These are phyloP conservation scores for Teratosphaeria zuluensis DNA, from an alignment of 2,329 filamentous ascomycete genomes.

Conservation along the genomic window DNA sequence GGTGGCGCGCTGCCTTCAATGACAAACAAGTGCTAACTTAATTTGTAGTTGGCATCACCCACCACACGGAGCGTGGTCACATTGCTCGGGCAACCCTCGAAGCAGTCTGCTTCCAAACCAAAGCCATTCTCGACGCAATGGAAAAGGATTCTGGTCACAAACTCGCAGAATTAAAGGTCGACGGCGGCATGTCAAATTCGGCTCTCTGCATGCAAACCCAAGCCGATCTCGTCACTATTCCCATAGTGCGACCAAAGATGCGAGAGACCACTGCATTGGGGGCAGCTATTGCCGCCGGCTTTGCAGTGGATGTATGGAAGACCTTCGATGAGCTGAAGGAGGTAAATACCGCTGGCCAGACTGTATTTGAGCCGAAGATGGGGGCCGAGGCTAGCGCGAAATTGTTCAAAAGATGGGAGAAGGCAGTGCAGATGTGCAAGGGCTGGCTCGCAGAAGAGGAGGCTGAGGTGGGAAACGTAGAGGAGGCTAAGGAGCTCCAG, in stretches of 20 bases:
- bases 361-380: conserved; percentile 60
- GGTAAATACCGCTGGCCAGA: conserved; percentile 61
- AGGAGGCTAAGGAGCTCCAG: not conserved
- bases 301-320: conserved; percentile 71
- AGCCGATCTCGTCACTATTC: conserved; percentile 75
- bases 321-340: conserved; percentile 62
- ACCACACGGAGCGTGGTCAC: conserved; percentile 75
- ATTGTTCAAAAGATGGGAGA: conserved; percentile 63
- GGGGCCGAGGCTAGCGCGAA: conserved; percentile 44
- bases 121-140: conserved; percentile 87
- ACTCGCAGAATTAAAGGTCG: conserved; percentile 67
- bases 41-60: conserved; percentile 23
- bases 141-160: conserved; percentile 71
- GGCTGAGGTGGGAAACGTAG: not conserved
- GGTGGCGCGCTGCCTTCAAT: conserved; percentile 26
- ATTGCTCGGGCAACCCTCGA: conserved; percentile 84
- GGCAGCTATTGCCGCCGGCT: conserved; percentile 80
- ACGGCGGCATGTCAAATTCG: conserved; percentile 83
- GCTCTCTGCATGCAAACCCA: conserved; percentile 87
- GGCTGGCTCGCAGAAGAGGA: conserved; percentile 52
- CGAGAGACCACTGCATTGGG: conserved; percentile 83
- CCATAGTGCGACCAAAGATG: conserved; percentile 76
- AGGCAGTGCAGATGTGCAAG: conserved; percentile 68
- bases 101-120: conserved; percentile 86
- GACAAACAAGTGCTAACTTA: not conserved